phyloP scores from a whole-genome alignment of 75 land plant species.

The Isoetes taiwanensis region DNA sequence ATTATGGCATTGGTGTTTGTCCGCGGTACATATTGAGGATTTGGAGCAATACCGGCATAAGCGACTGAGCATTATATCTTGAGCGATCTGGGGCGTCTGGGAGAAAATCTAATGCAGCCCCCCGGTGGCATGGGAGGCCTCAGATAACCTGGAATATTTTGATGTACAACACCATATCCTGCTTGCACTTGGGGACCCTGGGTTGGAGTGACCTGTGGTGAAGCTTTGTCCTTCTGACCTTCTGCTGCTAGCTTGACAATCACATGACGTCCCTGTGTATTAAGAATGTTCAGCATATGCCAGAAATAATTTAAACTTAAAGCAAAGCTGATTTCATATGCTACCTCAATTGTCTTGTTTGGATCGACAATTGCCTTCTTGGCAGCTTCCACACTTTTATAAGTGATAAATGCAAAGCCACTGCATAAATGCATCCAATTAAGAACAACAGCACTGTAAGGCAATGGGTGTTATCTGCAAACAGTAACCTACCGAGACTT shows the following conservation, averaged over 20 bases:
- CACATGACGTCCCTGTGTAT: not conserved
- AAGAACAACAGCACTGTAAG: too few relatives aligned
- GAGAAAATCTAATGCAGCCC: too few relatives aligned
- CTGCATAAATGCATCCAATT: not conserved
- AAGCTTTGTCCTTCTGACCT: not conserved
- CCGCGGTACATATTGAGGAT: too few relatives aligned
- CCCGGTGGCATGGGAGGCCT: too few relatives aligned
- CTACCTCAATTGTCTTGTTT: constrained; percentile 6
- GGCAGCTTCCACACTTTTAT: not conserved
- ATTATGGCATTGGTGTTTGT: too few relatives aligned
- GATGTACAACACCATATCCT: not conserved
- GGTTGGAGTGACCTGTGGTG: not conserved
- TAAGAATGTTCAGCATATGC: not conserved
- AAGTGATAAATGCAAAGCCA: constrained; percentile 1
- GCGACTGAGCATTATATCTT: too few relatives aligned
- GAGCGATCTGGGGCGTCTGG: too few relatives aligned
- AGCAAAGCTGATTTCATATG: not conserved
- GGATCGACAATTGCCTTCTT: constrained; percentile 5
- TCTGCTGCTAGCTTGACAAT: constrained; percentile 1
- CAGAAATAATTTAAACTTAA: too few relatives aligned
- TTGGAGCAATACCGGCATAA: too few relatives aligned
- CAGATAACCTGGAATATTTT: not conserved
- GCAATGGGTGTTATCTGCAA: too few relatives aligned
- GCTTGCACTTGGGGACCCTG: constrained; percentile 7
- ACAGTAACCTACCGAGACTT: too few relatives aligned